phyloP scores from a whole-genome alignment of 768 basidiomycete species.

The Trametes gibbosa region DNA sequence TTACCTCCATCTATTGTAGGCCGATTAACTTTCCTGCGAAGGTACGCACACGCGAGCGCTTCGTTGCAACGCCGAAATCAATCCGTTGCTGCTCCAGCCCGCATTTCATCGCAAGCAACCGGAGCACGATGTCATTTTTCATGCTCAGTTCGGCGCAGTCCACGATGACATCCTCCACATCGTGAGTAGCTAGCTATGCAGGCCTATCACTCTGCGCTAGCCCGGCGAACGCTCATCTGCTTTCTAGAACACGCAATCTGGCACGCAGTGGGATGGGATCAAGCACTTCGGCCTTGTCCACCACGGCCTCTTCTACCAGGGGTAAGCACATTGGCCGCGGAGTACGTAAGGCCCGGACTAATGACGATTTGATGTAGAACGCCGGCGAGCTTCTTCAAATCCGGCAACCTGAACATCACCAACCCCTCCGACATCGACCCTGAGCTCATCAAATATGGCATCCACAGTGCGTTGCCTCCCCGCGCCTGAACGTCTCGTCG shows the following conservation, averaged over 20 bases:
- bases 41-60: slow-evolving; percentile 32
- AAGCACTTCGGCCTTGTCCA: slow-evolving; percentile 53
- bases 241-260: slow-evolving; percentile 63
- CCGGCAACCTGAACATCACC: slow-evolving; percentile 45
- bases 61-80: neutral
- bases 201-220: neutral
- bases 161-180: slow-evolving; percentile 26
- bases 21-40: slow-evolving; percentile 66
- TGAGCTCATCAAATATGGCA: slow-evolving; percentile 48
- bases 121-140: slow-evolving; percentile 42
- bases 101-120: slow-evolving; percentile 55
- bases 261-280: slow-evolving; percentile 68
- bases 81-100: slow-evolving; percentile 39
- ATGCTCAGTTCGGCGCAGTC: slow-evolving; percentile 22
- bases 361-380: slow-evolving; percentile 33
- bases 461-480: slow-evolving; percentile 57
- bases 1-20: slow-evolving; percentile 34
- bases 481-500: neutral
- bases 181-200: too few relatives aligned
- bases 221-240: neutral
- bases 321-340: slow-evolving; percentile 37
- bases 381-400: slow-evolving; percentile 40
- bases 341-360: neutral
- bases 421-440: slow-evolving; percentile 49
- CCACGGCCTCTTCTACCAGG: slow-evolving; percentile 60